Conservation (phyloP, 73 alveolate species). For the Tetrahymena elliotti region DNA sequence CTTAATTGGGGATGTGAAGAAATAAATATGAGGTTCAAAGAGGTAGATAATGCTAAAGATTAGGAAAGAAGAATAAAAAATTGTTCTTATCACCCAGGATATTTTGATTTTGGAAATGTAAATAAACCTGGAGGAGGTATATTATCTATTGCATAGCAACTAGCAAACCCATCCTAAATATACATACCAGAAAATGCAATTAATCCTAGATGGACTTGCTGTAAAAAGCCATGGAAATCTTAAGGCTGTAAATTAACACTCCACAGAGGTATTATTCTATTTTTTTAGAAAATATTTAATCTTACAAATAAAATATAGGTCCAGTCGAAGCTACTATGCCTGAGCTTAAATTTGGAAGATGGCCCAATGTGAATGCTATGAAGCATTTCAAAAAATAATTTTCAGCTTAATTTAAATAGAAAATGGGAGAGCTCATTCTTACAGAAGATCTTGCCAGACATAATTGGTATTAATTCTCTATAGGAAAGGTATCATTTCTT, state of each 20-base stretch:
- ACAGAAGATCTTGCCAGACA: conserved; percentile 31
- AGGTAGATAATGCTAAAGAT: conserved; percentile 54
- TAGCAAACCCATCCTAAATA: conserved; percentile 51
- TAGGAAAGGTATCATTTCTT: conserved; percentile 15
- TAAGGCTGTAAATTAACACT: conserved; percentile 77
- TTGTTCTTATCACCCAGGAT: conserved; percentile 94
- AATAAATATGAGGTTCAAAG: conserved; percentile 49
- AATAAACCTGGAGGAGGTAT: conserved; percentile 61
- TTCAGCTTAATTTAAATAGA: conserved; percentile 73
- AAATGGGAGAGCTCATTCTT: background rate
- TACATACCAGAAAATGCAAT: conserved; percentile 81
- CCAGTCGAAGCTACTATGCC: conserved; percentile 60
- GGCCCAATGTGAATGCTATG: conserved; percentile 94
- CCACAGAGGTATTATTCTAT: conserved; percentile 80
- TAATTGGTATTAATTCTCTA: background rate
- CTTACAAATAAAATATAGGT: background rate
- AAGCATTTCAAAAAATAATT: conserved; percentile 76
- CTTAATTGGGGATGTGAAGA: conserved; percentile 92
- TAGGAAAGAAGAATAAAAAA: conserved; percentile 58
- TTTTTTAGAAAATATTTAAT: background rate
- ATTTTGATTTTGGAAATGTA: conserved; percentile 96
- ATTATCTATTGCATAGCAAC: conserved; percentile 39
- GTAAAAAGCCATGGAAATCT: conserved; percentile 89
- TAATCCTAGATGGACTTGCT: conserved; percentile 96
- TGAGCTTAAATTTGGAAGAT: conserved; percentile 59